Evolutionary conservation across 2,329 filamentous ascomycete genomes (phyloP).

Genomic region (Claviceps arundinis): DNA sequence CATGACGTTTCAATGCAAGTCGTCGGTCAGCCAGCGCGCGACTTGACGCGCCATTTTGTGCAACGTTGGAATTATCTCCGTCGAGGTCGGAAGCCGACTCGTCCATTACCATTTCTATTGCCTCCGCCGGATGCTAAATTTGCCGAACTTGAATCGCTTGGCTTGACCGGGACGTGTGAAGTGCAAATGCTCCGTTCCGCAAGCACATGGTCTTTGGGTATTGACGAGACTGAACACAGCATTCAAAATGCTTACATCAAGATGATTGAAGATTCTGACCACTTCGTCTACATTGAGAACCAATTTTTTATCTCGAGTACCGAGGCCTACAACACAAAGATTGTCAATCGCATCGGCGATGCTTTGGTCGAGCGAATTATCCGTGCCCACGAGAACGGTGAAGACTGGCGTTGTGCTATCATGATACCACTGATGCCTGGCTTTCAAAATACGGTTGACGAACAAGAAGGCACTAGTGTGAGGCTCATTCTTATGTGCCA

Average conservation of each 20-base stretch:
- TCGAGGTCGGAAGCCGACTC: conserved; percentile 80
- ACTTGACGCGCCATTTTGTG: conserved; percentile 90
- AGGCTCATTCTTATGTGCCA: conserved; percentile 95
- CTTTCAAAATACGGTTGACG: conserved; percentile 92
- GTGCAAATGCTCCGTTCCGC: conserved; percentile 91
- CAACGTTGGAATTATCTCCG: conserved; percentile 97
- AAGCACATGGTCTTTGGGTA: conserved; percentile 81
- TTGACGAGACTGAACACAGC: conserved; percentile 77
- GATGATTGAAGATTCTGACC: conserved; percentile 87
- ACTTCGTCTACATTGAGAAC: conserved; percentile 98
- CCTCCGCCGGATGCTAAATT: conserved; percentile 85
- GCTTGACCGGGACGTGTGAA: conserved; percentile 86
- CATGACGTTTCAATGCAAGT: conserved; percentile 98
- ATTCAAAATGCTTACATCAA: conserved; percentile 94
- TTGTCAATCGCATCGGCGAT: conserved; percentile 88
- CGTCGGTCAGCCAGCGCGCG: conserved; percentile 85
- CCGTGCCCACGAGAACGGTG: conserved; percentile 66
- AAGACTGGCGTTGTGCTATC: conserved; percentile 83
- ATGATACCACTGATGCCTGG: conserved; percentile 95
- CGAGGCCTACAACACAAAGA: conserved; percentile 73
- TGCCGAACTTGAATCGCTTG: conserved; percentile 74
- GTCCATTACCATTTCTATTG: conserved; percentile 84
- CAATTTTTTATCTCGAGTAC: conserved; percentile 96
- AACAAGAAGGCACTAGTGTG: conserved; percentile 87
- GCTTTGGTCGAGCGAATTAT: conserved; percentile 86